Conservation (phyloP, 768 basidiomycete species). For the Leccinum barrowsii region DNA sequence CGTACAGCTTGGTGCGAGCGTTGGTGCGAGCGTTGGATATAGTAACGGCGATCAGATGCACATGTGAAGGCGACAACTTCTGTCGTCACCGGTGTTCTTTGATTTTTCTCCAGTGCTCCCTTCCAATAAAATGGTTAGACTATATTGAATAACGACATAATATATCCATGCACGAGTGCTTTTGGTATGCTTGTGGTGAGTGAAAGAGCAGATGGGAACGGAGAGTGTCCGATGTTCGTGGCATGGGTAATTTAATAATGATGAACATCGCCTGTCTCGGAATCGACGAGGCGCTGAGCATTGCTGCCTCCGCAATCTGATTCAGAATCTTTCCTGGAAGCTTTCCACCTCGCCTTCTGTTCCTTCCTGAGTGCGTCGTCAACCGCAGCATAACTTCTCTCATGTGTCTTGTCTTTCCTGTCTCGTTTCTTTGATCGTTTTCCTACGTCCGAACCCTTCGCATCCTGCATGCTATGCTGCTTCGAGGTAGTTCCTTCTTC, state of each 20-base stretch:
- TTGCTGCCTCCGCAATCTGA: background rate
- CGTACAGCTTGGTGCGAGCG: conserved; percentile 21
- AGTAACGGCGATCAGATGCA: conserved; percentile 22
- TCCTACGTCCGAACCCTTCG: conserved; percentile 54
- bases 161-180: conserved; percentile 1
- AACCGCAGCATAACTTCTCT: conserved; percentile 27
- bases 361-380: conserved; percentile 38
- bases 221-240: background rate
- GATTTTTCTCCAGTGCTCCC: background rate
- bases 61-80: background rate
- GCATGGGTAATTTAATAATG: conserved; percentile 3
- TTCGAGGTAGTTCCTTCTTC: conserved; percentile 26
- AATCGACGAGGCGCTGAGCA: conserved; percentile 7
- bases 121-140: background rate
- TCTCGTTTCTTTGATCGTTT: conserved; percentile 38
- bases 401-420: conserved; percentile 19
- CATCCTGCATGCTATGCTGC: conserved; percentile 24
- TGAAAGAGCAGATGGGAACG: background rate
- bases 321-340: conserved; percentile 14
- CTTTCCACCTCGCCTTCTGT: conserved; percentile 34
- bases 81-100: conserved; percentile 1
- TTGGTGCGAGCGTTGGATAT: conserved; percentile 20
- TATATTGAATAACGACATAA: conserved; percentile 1
- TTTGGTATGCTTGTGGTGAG: background rate
- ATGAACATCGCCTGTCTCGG: conserved; percentile 4